Evolutionary conservation across 768 basidiomycete species (phyloP), one percentile per base, ranked within the genome.

Genomic region (Daedalea quercina): DNA sequence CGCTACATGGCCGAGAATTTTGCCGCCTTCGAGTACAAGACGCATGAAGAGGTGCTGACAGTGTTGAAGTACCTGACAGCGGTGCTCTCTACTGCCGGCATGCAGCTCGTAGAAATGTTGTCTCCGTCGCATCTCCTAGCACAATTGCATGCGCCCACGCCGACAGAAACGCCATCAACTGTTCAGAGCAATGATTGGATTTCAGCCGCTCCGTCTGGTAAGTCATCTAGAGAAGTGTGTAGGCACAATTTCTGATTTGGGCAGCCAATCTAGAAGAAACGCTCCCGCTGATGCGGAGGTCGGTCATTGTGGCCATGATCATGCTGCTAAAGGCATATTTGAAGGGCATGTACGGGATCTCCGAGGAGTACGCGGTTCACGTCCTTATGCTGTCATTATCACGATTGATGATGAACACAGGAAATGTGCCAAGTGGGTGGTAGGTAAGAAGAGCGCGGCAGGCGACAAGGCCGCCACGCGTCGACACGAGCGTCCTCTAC

Each of bases 1-100:
- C 85, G 94, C 51, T 99, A 93, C 70, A 89, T 97, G 81, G 86
- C 91, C 0, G 96, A 98, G 65, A 97, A 97, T 63, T 86, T 98
- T 53, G 79, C 94, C 0, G 74, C 86, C 0, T 81, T 99, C 55
- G 94, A 98, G 31, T 98, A 94, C 75, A 97, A 93, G 72, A 90
- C 91, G 0, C 85, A 88, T 60, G 96, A 99, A 67, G 96, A 98
- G 69, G 84, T 87, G 3, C 71, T 97, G 49, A 84, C 87, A 3
- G 84, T 97, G 22, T 80, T 96, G 63, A 88, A 87, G 54, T 77
- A 79, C 51, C 75, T 94, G 52, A 92, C 90, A 9, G 71, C 78
- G 17, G 76, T 87, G 22, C 75, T 91, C 44, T 94, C 87, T 1
- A 87, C 84, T 1, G 79, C 81, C 9, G 95, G 89, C 50, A 85